These are phyloP conservation scores for Phytophthora hybrid DNA, from an alignment of 352 stramenopile species.

Conservation along the genomic window DNA sequence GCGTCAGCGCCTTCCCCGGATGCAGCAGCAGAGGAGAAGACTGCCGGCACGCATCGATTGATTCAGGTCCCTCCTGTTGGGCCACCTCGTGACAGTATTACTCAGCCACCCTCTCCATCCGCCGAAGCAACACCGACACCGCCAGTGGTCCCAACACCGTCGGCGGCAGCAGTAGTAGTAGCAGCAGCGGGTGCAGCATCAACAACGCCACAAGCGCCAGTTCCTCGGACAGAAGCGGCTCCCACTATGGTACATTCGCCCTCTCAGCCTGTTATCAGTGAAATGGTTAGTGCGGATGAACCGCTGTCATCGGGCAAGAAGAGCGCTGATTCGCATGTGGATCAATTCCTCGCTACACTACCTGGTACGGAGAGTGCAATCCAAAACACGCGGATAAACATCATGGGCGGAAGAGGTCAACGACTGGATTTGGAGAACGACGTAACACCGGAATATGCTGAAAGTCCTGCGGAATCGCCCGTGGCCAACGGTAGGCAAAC, in stretches of 20 bases:
- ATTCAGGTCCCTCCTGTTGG: conserved; percentile 39
- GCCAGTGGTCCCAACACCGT: background rate
- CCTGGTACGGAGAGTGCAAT: conserved; percentile 93
- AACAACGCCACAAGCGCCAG: conserved; percentile 6
- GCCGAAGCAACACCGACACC: conserved; percentile 1
- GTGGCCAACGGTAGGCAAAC: conserved; percentile 31
- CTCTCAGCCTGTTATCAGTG: conserved; percentile 41
- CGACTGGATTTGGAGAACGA: conserved; percentile 85
- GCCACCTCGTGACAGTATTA: conserved; percentile 31
- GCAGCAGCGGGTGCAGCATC: background rate
- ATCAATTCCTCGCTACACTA: conserved; percentile 85
- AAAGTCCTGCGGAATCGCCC: conserved; percentile 36
- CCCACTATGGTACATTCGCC: conserved; percentile 18
- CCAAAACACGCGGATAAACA: conserved; percentile 90
- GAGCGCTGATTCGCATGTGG: conserved; percentile 54
- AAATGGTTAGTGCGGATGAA: conserved; percentile 49
- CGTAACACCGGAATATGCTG: conserved; percentile 43
- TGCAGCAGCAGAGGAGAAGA: conserved; percentile 58
- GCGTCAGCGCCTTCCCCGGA: conserved; percentile 16
- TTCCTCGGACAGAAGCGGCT: conserved; percentile 9
- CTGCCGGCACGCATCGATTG: conserved; percentile 50
- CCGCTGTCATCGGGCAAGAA: conserved; percentile 62
- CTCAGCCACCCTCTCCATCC: conserved; percentile 19
- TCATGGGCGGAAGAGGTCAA: conserved; percentile 92
- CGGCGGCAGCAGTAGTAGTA: background rate